Conservation (phyloP, 306 rosid genomes). For the Quercus agrifolia region DNA sequence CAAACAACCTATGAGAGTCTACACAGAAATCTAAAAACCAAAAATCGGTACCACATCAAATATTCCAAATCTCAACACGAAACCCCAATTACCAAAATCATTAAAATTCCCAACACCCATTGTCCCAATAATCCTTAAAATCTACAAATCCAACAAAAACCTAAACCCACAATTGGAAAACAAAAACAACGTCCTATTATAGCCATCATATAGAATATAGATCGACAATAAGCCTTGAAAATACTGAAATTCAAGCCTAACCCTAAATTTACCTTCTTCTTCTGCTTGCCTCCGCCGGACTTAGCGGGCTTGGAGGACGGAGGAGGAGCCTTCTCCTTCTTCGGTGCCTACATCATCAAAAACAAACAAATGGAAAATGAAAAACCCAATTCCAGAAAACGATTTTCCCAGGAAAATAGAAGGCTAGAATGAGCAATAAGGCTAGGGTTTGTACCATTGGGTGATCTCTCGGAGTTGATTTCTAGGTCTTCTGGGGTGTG, state of each 20-base stretch:
- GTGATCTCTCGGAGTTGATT: background rate
- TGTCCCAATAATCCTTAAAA: background rate
- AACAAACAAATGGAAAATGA: background rate
- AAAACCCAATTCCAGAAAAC: background rate
- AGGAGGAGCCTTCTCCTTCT: slow-evolving; percentile 33
- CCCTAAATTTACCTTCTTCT: slow-evolving; percentile 27
- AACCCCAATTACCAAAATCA: background rate
- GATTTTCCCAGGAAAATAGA: background rate
- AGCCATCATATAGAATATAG: background rate
- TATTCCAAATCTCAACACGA: background rate
- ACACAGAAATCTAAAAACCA: background rate
- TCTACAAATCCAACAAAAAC: background rate
- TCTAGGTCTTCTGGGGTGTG: background rate
- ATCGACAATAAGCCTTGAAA: background rate
- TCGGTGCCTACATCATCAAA: slow-evolving; percentile 18
- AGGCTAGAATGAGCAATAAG: background rate
- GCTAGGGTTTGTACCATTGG: background rate
- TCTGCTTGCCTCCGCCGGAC: slow-evolving; percentile 36
- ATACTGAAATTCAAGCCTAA: background rate
- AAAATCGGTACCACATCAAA: no score
- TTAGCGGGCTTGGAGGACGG: slow-evolving; percentile 33
- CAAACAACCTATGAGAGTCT: background rate
- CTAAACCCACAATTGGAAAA: background rate
- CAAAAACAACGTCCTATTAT: background rate
- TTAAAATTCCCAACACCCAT: background rate